Percentiles rank a stretch among this genome's conserved stretches.
These are phyloP conservation scores for Podaxis sp. DNA, from an alignment of 768 basidiomycete species.

Conservation along the genomic window DNA sequence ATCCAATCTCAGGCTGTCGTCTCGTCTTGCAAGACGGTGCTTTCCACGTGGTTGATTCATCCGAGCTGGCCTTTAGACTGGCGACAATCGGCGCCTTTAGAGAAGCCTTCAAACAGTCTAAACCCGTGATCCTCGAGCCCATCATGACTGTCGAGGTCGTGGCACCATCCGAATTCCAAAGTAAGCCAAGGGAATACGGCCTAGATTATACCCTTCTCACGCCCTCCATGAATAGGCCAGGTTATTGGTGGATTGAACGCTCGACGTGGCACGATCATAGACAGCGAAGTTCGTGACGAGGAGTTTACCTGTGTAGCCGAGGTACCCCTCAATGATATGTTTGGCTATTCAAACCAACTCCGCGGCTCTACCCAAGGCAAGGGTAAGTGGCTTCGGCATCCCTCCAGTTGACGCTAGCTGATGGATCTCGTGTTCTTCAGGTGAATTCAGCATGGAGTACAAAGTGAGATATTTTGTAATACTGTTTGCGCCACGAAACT, in stretches of 20 bases:
- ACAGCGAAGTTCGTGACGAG: constrained; percentile 95
- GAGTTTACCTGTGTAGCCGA: constrained; percentile 93
- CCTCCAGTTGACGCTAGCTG: constrained; percentile 54
- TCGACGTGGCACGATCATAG: constrained; percentile 89
- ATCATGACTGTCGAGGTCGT: constrained; percentile 98
- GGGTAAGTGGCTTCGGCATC: constrained; percentile 62
- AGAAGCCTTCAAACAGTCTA: constrained; percentile 77
- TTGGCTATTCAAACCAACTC: constrained; percentile 91
- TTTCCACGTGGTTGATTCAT: constrained; percentile 93
- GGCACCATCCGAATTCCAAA: constrained; percentile 95
- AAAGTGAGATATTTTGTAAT: background rate
- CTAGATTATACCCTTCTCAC: background rate
- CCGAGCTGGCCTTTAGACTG: constrained; percentile 91
- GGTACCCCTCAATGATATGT: constrained; percentile 97
- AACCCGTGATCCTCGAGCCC: constrained; percentile 89
- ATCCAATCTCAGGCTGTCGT: constrained; percentile 80
- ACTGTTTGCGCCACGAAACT: background rate
- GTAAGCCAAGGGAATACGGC: constrained; percentile 31
- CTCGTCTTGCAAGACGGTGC: constrained; percentile 91
- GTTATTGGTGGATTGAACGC: constrained; percentile 95
- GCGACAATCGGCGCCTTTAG: constrained; percentile 91
- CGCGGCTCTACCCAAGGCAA: constrained; percentile 97
- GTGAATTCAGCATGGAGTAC: constrained; percentile 13
- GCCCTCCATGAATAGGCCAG: constrained; percentile 41
- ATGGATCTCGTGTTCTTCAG: constrained; percentile 13